These are phyloP conservation scores for Vitis labrusca DNA, from an alignment of 164 flowering plant genomes.

Conservation along the genomic window DNA sequence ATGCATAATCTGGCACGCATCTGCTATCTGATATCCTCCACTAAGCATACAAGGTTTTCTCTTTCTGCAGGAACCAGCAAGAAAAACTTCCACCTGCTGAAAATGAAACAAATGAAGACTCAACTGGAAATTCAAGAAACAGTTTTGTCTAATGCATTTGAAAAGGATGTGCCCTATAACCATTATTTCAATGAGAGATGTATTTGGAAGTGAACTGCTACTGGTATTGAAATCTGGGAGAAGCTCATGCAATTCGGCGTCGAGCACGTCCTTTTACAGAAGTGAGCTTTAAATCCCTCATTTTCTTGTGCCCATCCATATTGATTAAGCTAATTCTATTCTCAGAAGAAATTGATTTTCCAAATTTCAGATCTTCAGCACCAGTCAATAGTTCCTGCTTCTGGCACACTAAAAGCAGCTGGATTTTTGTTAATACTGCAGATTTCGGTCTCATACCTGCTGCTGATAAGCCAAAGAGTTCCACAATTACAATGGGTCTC, in stretches of 20 bases:
- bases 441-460: conserved; percentile 13
- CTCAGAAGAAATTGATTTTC: conserved; percentile 14
- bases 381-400: conserved; percentile 48
- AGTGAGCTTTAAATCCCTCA: conserved; percentile 30
- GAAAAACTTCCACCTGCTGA: conserved; percentile 1
- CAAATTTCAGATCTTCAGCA: conserved; percentile 36
- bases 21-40: not conserved
- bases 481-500: conserved; percentile 12
- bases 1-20: not conserved
- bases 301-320: conserved; percentile 28
- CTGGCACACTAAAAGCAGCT: conserved; percentile 69
- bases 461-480: conserved; percentile 16
- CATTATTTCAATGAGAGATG: not conserved
- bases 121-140: not conserved
- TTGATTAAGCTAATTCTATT: conserved; percentile 14
- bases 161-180: not conserved
- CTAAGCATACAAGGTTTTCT: not conserved
- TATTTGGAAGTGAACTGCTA: not conserved
- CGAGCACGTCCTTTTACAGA: conserved; percentile 14
- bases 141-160: not conserved
- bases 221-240: not conserved
- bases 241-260: conserved; percentile 7
- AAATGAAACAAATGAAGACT: not conserved
- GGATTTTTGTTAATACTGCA: conserved; percentile 76
- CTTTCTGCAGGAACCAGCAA: not conserved